Conservation (phyloP, 2,329 filamentous ascomycete species). For the Colletotrichum cereale region DNA sequence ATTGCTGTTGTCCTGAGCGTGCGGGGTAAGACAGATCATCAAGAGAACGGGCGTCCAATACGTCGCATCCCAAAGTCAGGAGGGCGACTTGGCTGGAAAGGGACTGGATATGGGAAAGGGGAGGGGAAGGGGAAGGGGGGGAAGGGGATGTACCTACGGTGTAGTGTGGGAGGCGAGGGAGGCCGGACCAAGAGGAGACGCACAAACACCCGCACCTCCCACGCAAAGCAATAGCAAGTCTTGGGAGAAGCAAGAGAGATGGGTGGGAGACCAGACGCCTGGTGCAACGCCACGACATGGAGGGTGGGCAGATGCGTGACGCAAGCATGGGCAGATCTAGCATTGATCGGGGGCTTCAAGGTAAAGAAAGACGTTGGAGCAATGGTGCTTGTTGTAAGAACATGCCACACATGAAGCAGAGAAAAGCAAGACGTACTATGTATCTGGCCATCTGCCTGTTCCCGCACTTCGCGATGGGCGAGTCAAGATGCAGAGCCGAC, state of each 20-base stretch:
- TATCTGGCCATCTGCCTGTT: neutral
- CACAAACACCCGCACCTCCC: neutral
- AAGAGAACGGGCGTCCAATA: conserved; percentile 38
- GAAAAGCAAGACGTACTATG: neutral
- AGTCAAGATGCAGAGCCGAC: neutral
- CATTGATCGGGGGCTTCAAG: neutral
- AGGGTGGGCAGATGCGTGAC: conserved; percentile 37
- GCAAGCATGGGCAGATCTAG: conserved; percentile 29
- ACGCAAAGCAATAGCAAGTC: neutral
- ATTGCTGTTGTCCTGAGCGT: conserved; percentile 30
- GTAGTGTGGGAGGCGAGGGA: conserved; percentile 3
- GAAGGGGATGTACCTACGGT: neutral
- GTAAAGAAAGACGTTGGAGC: neutral
- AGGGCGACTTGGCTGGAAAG: neutral
- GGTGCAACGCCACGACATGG: conserved; percentile 26
- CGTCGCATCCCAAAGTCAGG: conserved; percentile 17
- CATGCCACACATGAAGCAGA: conserved; percentile 1
- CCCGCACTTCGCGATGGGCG: neutral
- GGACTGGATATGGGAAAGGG: neutral
- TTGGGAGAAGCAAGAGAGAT: neutral
- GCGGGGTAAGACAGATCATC: conserved; percentile 42
- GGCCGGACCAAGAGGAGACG: conserved; percentile 8
- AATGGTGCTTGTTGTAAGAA: neutral
- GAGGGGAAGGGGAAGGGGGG: neutral
- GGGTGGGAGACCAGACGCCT: conserved; percentile 18